Percentiles rank a stretch among this genome's conserved stretches.
Conservation (phyloP, 805 yeast genomes). For the Candida golubevii region DNA sequence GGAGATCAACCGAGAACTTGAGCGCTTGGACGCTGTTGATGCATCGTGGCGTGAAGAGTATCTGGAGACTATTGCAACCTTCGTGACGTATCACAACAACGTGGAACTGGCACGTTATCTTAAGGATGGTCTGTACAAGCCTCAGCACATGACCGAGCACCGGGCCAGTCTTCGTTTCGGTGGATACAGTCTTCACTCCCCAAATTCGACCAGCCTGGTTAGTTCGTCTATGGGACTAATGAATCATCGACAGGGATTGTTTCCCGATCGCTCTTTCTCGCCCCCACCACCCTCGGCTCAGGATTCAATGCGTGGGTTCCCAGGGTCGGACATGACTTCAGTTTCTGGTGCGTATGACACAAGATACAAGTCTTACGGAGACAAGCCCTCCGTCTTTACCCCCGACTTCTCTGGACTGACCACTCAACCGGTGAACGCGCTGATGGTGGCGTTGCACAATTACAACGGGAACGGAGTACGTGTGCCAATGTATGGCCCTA, state of each 20-base stretch:
- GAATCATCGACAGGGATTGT: neutral
- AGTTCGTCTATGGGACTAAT: no score
- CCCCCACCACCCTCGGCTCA: conserved; percentile 4
- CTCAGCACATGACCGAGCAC: conserved; percentile 29
- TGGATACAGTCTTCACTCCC: conserved; percentile 19
- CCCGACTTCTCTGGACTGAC: conserved; percentile 1
- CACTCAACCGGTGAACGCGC: conserved; percentile 4
- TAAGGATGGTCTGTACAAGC: conserved; percentile 26
- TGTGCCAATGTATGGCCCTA: neutral
- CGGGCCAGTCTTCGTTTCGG: conserved; percentile 39
- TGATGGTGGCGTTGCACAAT: conserved; percentile 3
- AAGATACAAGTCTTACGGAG: neutral
- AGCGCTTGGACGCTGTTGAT: conserved; percentile 23
- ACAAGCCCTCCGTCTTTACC: neutral
- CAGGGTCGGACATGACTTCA: neutral
- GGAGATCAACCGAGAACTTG: conserved; percentile 27
- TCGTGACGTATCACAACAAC: conserved; percentile 24
- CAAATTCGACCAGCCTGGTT: neutral
- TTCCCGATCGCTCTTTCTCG: neutral
- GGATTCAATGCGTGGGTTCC: neutral
- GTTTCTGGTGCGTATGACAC: neutral
- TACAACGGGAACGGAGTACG: neutral
- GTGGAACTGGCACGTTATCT: conserved; percentile 25
- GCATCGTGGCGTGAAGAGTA: conserved; percentile 29
- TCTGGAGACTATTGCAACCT: conserved; percentile 27